phyloP scores from a whole-genome alignment of 106 monocot species.

The Amphibolis antarctica region DNA sequence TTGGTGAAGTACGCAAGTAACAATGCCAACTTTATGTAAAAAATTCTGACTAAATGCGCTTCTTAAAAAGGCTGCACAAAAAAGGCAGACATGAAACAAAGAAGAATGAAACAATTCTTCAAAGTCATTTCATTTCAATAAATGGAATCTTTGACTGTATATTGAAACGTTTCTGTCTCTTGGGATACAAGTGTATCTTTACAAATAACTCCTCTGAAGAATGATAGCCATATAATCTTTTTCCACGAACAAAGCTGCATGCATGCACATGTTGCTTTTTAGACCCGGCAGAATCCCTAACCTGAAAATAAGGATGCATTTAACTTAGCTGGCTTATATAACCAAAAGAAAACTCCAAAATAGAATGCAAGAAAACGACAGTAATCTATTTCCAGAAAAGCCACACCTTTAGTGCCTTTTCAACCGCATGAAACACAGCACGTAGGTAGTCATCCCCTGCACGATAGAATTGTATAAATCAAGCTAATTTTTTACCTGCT shows the following conservation, averaged over 20 bases:
- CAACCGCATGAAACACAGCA: slow-evolving; percentile 41
- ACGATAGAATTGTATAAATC: slow-evolving; percentile 1
- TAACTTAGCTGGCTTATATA: not conserved
- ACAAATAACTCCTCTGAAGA: slow-evolving; percentile 70
- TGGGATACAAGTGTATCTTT: slow-evolving; percentile 86
- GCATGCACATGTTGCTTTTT: slow-evolving; percentile 80
- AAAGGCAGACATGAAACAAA: no score
- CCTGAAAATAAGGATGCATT: slow-evolving; percentile 12
- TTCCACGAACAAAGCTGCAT: slow-evolving; percentile 74
- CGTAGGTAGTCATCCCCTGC: slow-evolving; percentile 42
- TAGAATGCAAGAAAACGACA: not conserved
- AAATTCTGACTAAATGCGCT: no score
- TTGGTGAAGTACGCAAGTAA: no score
- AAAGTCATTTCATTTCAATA: no score
- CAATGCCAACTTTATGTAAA: no score
- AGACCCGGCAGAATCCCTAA: slow-evolving; percentile 24
- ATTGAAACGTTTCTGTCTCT: not conserved
- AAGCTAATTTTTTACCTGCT: no score
- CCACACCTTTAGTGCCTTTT: slow-evolving; percentile 68
- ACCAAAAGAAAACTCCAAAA: not conserved
- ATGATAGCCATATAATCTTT: slow-evolving; percentile 83
- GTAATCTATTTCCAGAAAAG: not conserved
- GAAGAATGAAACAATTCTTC: no score
- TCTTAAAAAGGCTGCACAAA: no score
- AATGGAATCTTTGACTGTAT: no score